These are phyloP conservation scores for Pisolithus microcarpus DNA, from an alignment of 768 basidiomycete genomes.

Conservation along the genomic window DNA sequence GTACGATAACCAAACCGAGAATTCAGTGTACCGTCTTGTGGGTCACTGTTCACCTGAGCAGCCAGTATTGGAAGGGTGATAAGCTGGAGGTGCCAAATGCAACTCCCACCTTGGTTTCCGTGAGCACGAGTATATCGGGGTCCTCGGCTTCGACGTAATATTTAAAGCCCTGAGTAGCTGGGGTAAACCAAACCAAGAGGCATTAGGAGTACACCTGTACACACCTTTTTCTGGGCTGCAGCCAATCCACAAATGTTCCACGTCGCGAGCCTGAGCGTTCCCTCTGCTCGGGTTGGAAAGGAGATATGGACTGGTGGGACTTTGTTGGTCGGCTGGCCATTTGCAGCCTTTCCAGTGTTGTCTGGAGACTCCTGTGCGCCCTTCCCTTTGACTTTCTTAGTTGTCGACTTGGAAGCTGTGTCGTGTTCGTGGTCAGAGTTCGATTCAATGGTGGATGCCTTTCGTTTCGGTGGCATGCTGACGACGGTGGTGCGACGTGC, in stretches of 20 bases:
- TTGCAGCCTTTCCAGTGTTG: slow-evolving; percentile 21
- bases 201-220: slow-evolving; percentile 1
- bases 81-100: background rate
- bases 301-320: slow-evolving; percentile 54
- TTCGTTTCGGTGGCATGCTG: slow-evolving; percentile 27
- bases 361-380: slow-evolving; percentile 14
- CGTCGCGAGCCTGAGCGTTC: slow-evolving; percentile 49
- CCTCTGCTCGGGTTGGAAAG: slow-evolving; percentile 44
- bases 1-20: slow-evolving; percentile 61
- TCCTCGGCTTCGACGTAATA: slow-evolving; percentile 80
- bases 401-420: slow-evolving; percentile 12
- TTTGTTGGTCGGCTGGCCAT: slow-evolving; percentile 67
- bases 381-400: slow-evolving; percentile 21
- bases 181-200: background rate
- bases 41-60: slow-evolving; percentile 60
- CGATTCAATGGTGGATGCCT: slow-evolving; percentile 21
- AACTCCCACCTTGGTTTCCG: slow-evolving; percentile 68
- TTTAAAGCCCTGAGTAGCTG: slow-evolving; percentile 64
- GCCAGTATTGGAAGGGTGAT: background rate
- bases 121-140: slow-evolving; percentile 75
- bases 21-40: slow-evolving; percentile 51
- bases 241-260: slow-evolving; percentile 82
- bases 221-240: slow-evolving; percentile 72
- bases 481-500: background rate
- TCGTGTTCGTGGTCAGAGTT: slow-evolving; percentile 21